Evolutionary conservation across 2,329 filamentous ascomycete genomes (phyloP).

Genomic region (Pseudogymnoascus sp.): DNA sequence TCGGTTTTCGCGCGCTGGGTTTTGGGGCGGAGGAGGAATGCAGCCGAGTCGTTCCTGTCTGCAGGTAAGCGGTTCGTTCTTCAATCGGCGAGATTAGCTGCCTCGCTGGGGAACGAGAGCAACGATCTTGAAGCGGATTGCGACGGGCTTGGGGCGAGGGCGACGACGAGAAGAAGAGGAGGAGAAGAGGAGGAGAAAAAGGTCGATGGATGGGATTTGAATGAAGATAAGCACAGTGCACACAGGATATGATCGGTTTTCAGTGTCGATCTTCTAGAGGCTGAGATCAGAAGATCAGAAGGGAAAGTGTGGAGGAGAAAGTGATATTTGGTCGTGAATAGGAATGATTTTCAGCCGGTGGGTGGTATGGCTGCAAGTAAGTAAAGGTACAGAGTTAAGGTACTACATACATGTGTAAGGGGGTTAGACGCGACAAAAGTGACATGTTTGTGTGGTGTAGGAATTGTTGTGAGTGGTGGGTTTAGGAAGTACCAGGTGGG

Average conservation of each 20-base stretch:
- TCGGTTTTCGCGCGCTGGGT: neutral
- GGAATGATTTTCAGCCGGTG: neutral
- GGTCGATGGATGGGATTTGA: neutral
- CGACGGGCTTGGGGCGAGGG: neutral
- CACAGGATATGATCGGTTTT: neutral
- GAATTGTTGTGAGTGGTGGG: neutral
- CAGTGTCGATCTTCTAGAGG: neutral
- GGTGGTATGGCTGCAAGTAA: neutral
- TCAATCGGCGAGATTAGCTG: neutral
- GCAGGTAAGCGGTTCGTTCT: neutral
- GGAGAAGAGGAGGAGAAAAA: neutral
- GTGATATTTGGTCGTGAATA: constrained; percentile 1
- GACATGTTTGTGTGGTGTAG: neutral
- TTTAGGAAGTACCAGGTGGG: neutral
- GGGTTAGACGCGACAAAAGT: neutral
- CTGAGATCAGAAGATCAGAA: constrained; percentile 5
- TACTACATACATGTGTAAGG: neutral
- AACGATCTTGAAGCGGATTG: constrained; percentile 2
- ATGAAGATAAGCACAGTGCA: neutral
- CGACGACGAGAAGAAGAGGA: neutral
- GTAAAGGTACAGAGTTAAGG: neutral
- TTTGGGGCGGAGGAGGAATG: neutral
- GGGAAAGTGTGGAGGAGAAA: constrained; percentile 2
- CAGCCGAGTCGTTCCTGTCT: constrained; percentile 2
- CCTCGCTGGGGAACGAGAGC: neutral